phyloP scores from a whole-genome alignment of 495 filamentous ascomycete genomes.

The Trichoderma virens region DNA sequence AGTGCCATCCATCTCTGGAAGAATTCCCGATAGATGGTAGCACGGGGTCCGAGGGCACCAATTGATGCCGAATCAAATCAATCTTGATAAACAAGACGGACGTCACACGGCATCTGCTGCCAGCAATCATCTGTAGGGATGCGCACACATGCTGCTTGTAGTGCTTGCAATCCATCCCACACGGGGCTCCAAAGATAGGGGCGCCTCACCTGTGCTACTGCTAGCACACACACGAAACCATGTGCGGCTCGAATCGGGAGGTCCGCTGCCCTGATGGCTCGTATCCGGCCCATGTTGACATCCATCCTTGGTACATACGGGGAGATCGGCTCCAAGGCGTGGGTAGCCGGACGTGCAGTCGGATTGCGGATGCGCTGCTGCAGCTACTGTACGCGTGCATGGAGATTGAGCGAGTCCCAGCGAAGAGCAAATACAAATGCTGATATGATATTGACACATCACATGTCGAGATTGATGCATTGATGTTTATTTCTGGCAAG shows the following conservation, averaged over 20 bases:
- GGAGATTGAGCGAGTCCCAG: not conserved
- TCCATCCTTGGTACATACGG: not conserved
- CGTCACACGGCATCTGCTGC: not conserved
- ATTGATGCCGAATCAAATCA: too few species aligned
- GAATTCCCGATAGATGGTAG: not conserved
- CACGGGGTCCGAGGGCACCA: too few species aligned
- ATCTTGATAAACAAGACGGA: too few species aligned
- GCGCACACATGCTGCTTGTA: not conserved
- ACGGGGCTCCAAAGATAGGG: not conserved
- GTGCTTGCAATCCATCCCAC: not conserved
- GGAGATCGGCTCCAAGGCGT: conserved; percentile 3
- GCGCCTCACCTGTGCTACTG: not conserved
- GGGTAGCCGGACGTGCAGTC: conserved; percentile 1
- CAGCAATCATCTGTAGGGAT: not conserved
- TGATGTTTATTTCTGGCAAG: not conserved
- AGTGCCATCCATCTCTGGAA: not conserved
- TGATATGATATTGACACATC: too few species aligned
- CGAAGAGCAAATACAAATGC: too few species aligned
- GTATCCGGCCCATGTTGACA: conserved; percentile 4
- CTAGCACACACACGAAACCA: not conserved
- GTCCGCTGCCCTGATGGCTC: conserved; percentile 2
- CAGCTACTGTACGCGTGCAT: conserved; percentile 3
- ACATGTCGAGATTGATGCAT: too few species aligned
- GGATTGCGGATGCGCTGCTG: not conserved
- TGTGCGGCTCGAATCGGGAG: conserved; percentile 4